phyloP scores from a whole-genome alignment of 1,139 yeast species.

The Tardiomyces digboiensis region DNA sequence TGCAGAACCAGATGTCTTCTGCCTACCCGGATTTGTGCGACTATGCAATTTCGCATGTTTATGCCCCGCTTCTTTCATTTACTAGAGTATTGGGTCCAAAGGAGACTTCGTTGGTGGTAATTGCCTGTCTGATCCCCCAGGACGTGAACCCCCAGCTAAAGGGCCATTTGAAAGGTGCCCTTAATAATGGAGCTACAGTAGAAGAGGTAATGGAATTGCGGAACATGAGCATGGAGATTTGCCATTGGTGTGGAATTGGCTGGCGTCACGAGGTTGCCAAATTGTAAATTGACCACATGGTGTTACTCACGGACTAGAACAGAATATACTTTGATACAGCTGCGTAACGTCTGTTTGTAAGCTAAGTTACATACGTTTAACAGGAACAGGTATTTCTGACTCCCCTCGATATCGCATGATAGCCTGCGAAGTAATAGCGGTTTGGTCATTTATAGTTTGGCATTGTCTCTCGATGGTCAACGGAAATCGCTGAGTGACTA shows the following conservation, averaged over 20 bases:
- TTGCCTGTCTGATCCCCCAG: slow-evolving; percentile 80
- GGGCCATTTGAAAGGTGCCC: slow-evolving; percentile 83
- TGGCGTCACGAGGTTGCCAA: slow-evolving; percentile 60
- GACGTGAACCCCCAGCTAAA: slow-evolving; percentile 92
- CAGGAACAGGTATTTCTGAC: not conserved
- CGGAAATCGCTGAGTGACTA: not conserved
- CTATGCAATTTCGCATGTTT: slow-evolving; percentile 63
- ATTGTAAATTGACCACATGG: slow-evolving; percentile 26
- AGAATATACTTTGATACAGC: not conserved
- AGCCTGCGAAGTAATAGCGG: not conserved
- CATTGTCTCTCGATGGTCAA: not conserved
- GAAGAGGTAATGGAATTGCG: slow-evolving; percentile 57
- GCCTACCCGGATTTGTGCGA: slow-evolving; percentile 85
- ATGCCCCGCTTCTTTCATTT: slow-evolving; percentile 66
- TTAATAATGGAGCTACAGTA: slow-evolving; percentile 63
- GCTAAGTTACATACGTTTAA: not conserved
- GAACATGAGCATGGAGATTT: slow-evolving; percentile 51
- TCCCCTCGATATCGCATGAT: not conserved
- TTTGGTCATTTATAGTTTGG: not conserved
- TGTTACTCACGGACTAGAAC: no score
- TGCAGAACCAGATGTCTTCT: slow-evolving; percentile 53
- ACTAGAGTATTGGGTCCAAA: slow-evolving; percentile 51
- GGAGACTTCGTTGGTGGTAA: slow-evolving; percentile 71
- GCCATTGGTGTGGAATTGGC: slow-evolving; percentile 66
- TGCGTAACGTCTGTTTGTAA: not conserved